Base-by-base conservation (phyloP, 2,329 filamentous ascomycete species). In the Davidsoniella eucalypti region DNA sequence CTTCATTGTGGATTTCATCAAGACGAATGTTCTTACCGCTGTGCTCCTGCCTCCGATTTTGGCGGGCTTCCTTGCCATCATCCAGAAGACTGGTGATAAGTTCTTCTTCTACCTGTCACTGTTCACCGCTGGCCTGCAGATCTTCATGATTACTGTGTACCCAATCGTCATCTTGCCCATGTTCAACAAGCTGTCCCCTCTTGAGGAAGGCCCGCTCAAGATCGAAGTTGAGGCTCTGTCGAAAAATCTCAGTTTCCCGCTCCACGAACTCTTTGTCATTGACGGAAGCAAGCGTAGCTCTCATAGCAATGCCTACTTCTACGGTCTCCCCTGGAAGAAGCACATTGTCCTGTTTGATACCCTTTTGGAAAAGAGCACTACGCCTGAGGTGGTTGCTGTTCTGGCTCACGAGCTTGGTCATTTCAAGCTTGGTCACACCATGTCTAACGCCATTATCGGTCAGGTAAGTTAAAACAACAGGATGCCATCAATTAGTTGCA, bases 271-370 rank as follows among this genome's bases (percentile, higher is more conserved):
- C 42, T 87, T 94, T 61, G 88, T 96, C 60, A 98, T 98, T 60
- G 86, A 93, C 61, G 86, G 86, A 53, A 87, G 82, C 69, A 92
- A 88, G 71, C 75, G 87, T 60, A 86, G 81, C 62, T 82, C 84
- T 29, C 86, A 93, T 69, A 87, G 82, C 66, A 93, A 93, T 63
- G 86, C 86, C 33, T 92, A 93, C 67, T 98, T 98, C 70, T 95
- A 93, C 59, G 92, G 92, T 54, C 76, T 98, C 51, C 92, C 92
- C 40, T 98, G 90, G 88, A 95, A 95, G 76, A 96, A 96, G 76
- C 93, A 96, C 71, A 98, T 98, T 70, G 92, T 98, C 61, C 93
- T 98, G 62, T 98, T 94, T 64, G 92, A 98, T 63, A 98, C 93
- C 4, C 69, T 98, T 55, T 87, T 98, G 55, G 90, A 95, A 67